Conservation (phyloP, 179 eudicot genomes). For the Carnegiea gigantea region DNA sequence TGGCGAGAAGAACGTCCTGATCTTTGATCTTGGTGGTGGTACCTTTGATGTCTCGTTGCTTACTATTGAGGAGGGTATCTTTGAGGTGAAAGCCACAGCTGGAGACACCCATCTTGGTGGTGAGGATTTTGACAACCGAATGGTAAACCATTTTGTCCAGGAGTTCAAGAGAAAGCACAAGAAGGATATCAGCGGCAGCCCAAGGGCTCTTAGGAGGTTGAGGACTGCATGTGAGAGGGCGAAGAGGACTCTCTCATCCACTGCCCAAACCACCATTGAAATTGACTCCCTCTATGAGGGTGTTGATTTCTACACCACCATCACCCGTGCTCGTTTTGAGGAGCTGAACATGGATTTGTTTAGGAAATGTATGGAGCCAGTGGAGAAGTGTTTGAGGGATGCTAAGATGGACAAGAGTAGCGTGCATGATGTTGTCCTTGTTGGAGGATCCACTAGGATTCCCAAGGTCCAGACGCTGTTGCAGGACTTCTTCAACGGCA, state of each 20-base stretch:
- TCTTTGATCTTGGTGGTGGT: slow-evolving; percentile 46
- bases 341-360: slow-evolving; percentile 57
- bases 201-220: slow-evolving; percentile 46
- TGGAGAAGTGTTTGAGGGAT: slow-evolving; percentile 56
- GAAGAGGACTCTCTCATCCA: slow-evolving; percentile 50
- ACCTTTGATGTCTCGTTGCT: slow-evolving; percentile 38
- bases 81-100: slow-evolving; percentile 41
- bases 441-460: slow-evolving; percentile 60
- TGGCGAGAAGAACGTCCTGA: slow-evolving; percentile 42
- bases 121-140: slow-evolving; percentile 51
- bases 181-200: slow-evolving; percentile 52
- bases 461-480: slow-evolving; percentile 54
- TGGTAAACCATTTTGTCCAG: slow-evolving; percentile 59
- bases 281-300: slow-evolving; percentile 54
- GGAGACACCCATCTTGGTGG: slow-evolving; percentile 55
- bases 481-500: slow-evolving; percentile 60
- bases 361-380: slow-evolving; percentile 55
- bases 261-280: slow-evolving; percentile 47
- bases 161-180: slow-evolving; percentile 56
- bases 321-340: slow-evolving; percentile 51
- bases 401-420: slow-evolving; percentile 57
- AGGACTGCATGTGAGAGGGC: slow-evolving; percentile 56
- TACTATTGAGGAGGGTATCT: slow-evolving; percentile 41
- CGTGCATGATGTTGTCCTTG: slow-evolving; percentile 55
- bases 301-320: slow-evolving; percentile 42